A percentile compares a stretch with the other conserved stretches of the same genome.
Evolutionary conservation across 2,329 filamentous ascomycete genomes (phyloP).

Genomic region (Fusarium stilboides): DNA sequence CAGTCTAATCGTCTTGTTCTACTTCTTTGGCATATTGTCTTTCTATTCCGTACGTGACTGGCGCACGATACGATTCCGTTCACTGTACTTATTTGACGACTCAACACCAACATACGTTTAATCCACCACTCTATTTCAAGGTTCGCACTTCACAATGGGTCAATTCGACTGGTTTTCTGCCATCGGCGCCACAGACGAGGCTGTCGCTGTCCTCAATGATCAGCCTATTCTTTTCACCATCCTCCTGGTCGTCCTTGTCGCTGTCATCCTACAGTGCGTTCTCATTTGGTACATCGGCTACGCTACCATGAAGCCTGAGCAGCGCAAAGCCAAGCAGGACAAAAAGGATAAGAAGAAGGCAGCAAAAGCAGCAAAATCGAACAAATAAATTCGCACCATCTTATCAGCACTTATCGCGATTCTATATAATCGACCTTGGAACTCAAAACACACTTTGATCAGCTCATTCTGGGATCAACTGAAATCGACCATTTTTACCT

Average conservation of each 20-base stretch:
- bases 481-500: conserved; percentile 1
- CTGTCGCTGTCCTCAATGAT: conserved; percentile 73
- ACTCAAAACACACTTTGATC: conserved; percentile 2
- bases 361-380: conserved; percentile 44
- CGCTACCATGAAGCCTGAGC: conserved; percentile 73
- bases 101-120: conserved; percentile 5
- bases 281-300: conserved; percentile 73
- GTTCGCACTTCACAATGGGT: conserved; percentile 55
- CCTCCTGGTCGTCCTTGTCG: conserved; percentile 68
- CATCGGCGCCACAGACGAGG: conserved; percentile 71
- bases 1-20: conserved; percentile 13
- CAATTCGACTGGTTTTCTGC: conserved; percentile 71
- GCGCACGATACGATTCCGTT: conserved; percentile 39
- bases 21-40: conserved; percentile 18
- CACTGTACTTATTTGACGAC: conserved; percentile 21
- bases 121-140: background rate
- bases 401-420: background rate
- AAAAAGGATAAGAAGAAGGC: conserved; percentile 61
- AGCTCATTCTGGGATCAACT: background rate
- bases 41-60: conserved; percentile 46
- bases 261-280: conserved; percentile 61
- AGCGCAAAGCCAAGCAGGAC: conserved; percentile 68
- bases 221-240: conserved; percentile 72
- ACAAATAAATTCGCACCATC: background rate
- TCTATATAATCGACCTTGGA: background rate